These are phyloP conservation scores for Digitaria exilis DNA, from an alignment of 202 grass and related monocot species.

Conservation along the genomic window DNA sequence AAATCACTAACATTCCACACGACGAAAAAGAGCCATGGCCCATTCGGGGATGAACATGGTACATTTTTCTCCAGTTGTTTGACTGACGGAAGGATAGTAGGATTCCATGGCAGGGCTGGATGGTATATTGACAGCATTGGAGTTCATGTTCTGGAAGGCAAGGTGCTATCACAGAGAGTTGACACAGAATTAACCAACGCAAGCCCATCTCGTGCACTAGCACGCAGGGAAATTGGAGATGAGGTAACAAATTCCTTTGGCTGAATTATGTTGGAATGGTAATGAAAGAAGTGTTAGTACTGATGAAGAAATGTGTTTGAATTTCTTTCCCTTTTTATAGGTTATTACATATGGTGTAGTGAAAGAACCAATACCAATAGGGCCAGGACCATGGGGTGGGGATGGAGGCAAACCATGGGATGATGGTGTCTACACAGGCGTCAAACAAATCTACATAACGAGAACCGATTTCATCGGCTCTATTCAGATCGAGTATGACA, in stretches of 20 bases:
- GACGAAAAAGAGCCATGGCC: slow-evolving; percentile 77
- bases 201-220: slow-evolving; percentile 36
- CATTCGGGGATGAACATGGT: slow-evolving; percentile 82
- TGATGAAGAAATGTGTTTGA: slow-evolving; percentile 12
- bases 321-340: slow-evolving; percentile 23
- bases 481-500: slow-evolving; percentile 91
- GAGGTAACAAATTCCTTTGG: slow-evolving; percentile 43
- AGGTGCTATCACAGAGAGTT: slow-evolving; percentile 53
- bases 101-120: slow-evolving; percentile 75
- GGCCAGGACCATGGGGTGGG: slow-evolving; percentile 90
- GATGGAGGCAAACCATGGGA: slow-evolving; percentile 88
- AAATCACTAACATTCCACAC: slow-evolving; percentile 90
- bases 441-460: slow-evolving; percentile 80
- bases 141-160: slow-evolving; percentile 87
- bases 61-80: slow-evolving; percentile 87
- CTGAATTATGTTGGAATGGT: background rate
- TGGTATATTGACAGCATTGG: slow-evolving; percentile 86
- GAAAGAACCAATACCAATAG: slow-evolving; percentile 72
- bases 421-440: slow-evolving; percentile 71
- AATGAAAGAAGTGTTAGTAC: background rate
- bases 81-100: slow-evolving; percentile 68
- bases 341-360: slow-evolving; percentile 68
- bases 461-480: slow-evolving; percentile 68
- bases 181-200: slow-evolving; percentile 3
- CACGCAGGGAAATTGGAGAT: slow-evolving; percentile 54